A percentile compares a stretch with the other conserved stretches of the same genome.
These are phyloP conservation scores for Epicoccum sorghinum DNA, from an alignment of 2,329 filamentous ascomycete genomes.

Conservation along the genomic window DNA sequence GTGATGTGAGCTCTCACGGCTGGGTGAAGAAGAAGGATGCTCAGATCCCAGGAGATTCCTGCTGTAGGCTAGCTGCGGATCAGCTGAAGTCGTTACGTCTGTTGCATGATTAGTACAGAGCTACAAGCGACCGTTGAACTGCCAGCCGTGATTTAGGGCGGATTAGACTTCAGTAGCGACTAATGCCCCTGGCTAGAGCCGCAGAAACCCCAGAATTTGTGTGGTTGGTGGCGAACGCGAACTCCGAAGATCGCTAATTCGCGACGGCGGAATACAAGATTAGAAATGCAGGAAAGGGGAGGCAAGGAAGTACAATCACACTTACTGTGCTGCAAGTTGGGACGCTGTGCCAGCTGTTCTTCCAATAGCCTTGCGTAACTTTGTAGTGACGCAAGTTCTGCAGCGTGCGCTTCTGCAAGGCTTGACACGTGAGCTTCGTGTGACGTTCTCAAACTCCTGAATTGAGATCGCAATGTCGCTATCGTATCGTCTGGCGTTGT, in stretches of 20 bases:
- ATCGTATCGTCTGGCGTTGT: slow-evolving; percentile 41
- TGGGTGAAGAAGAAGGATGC: slow-evolving; percentile 29
- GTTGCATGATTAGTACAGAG: slow-evolving; percentile 17
- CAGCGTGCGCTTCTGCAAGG: slow-evolving; percentile 47
- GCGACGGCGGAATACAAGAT: background rate
- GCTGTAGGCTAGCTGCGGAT: slow-evolving; percentile 32
- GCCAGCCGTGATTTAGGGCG: slow-evolving; percentile 10
- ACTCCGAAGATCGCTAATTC: slow-evolving; percentile 8
- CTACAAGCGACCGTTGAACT: slow-evolving; percentile 11
- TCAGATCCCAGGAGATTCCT: slow-evolving; percentile 37
- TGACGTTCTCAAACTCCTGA: slow-evolving; percentile 43
- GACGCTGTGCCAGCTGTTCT: slow-evolving; percentile 36
- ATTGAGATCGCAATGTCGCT: slow-evolving; percentile 43
- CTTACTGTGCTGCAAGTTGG: slow-evolving; percentile 40
- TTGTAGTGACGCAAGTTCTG: slow-evolving; percentile 48
- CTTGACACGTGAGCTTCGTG: slow-evolving; percentile 49
- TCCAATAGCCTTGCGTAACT: slow-evolving; percentile 49
- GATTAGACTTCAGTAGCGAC: slow-evolving; percentile 13
- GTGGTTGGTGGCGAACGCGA: slow-evolving; percentile 11
- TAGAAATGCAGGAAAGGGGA: slow-evolving; percentile 5
- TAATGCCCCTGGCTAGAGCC: slow-evolving; percentile 11
- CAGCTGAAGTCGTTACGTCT: slow-evolving; percentile 20
- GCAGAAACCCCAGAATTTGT: background rate
- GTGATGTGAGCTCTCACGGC: slow-evolving; percentile 24
- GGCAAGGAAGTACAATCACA: slow-evolving; percentile 8